These are phyloP conservation scores for Lojkania enalia DNA, from an alignment of 2,329 filamentous ascomycete species.

Conservation along the genomic window DNA sequence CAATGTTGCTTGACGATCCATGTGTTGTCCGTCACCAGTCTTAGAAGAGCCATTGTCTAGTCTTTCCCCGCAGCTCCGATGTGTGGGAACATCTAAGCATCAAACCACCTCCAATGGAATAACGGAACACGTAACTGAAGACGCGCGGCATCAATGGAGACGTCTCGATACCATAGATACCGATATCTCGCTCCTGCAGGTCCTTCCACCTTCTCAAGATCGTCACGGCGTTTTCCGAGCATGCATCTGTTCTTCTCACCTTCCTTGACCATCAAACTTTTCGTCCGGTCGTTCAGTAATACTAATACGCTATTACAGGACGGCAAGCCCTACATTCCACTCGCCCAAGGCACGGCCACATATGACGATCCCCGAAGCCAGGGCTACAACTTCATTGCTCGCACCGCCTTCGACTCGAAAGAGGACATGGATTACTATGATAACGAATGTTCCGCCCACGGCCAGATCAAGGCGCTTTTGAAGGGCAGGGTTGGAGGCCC, in stretches of 20 bases:
- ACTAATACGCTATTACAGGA: slow-evolving; percentile 53
- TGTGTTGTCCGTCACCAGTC: too few species aligned
- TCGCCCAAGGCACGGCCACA: slow-evolving; percentile 58
- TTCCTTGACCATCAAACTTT: not conserved
- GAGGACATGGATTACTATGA: slow-evolving; percentile 75
- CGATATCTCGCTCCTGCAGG: too few species aligned
- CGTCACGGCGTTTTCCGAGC: too few species aligned
- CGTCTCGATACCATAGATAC: too few species aligned
- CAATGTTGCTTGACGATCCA: too few species aligned
- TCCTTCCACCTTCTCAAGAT: too few species aligned
- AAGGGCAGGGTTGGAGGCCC: slow-evolving; percentile 31
- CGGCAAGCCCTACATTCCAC: slow-evolving; percentile 70
- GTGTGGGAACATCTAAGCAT: too few species aligned
- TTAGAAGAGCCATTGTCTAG: too few species aligned
- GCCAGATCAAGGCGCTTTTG: slow-evolving; percentile 49
- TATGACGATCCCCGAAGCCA: slow-evolving; percentile 63
- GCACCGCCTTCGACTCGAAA: slow-evolving; percentile 64
- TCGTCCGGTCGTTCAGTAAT: not conserved
- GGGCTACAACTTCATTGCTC: slow-evolving; percentile 67
- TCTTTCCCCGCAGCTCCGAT: too few species aligned
- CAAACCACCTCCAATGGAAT: too few species aligned
- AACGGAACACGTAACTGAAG: too few species aligned
- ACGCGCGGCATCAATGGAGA: too few species aligned
- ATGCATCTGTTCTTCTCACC: not conserved
- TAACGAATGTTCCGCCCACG: slow-evolving; percentile 59